Conservation (phyloP, 768 basidiomycete species). For the Mrakia frigida region DNA sequence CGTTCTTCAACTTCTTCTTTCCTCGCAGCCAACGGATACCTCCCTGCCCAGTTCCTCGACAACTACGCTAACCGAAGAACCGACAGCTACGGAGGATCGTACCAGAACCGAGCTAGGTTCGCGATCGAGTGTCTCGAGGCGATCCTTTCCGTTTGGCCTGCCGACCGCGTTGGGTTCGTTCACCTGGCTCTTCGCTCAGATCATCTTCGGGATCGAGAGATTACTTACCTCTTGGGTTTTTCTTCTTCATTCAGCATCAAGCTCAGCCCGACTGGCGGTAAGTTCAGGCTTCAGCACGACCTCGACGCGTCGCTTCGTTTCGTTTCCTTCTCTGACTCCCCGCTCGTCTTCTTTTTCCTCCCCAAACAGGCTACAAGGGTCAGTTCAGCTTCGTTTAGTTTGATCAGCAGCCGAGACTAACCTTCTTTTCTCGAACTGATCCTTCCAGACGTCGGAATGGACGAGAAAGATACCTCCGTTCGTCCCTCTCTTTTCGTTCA, state of each 20-base stretch:
- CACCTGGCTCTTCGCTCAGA: no score
- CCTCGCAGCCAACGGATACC: not conserved
- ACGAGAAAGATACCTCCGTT: constrained; percentile 27
- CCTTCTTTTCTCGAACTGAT: not conserved
- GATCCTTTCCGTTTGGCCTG: constrained; percentile 51
- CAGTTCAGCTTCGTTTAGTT: not conserved
- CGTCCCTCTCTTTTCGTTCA: no score
- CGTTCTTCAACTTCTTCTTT: not conserved
- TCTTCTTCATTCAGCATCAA: constrained; percentile 44
- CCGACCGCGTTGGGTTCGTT: constrained; percentile 49
- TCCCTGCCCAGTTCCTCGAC: constrained; percentile 49
- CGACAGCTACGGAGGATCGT: constrained; percentile 63
- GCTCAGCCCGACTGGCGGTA: constrained; percentile 59
- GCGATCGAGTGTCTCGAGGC: constrained; percentile 54
- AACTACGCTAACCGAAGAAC: constrained; percentile 55
- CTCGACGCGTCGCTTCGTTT: not conserved
- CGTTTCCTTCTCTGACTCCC: constrained; percentile 31
- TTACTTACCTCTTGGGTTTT: no score
- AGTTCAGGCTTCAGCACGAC: constrained; percentile 37
- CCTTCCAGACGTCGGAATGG: constrained; percentile 35
- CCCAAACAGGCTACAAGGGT: not conserved
- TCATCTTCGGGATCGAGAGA: no score
- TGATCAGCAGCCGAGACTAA: no score
- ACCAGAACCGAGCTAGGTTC: constrained; percentile 59
- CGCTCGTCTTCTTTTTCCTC: not conserved